Base-by-base conservation (phyloP, 768 basidiomycete species). In the Sarcomyxa edulis region DNA sequence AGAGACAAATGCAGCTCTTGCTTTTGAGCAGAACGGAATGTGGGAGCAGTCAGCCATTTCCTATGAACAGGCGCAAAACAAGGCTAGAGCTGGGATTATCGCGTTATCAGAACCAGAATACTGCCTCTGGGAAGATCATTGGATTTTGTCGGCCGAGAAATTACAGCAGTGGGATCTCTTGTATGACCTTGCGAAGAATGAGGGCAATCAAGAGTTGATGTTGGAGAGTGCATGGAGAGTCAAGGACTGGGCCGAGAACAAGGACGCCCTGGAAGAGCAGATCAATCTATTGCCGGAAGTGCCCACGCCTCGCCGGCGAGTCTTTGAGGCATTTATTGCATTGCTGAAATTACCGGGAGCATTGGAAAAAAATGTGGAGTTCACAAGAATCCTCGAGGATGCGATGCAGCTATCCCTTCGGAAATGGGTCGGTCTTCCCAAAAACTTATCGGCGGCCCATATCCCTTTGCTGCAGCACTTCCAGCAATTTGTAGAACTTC, bases 81-180 rank as follows among this genome's bases (percentile, higher is more conserved):
- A 83, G 58, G 84, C 92, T 6, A 74, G 92, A 32, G 69, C 76
- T 3, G 90, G 91, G 4, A 65, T 75, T 5, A 78, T 96, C 37
- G 81, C 93, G 1, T 98, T 94, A 65, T 84, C 87, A 9, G 96
- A 99, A 58, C 72, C 85, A 2, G 96, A 99, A 58, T 97, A 94
- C 58, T 92, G 88, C 51, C 68, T 99, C 14, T 99, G 96, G 96
- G 96, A 99, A 52, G 96, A 99, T 56, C 96, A 99, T 58, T 99
- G 96, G 95, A 87, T 99, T 43, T 65, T 94, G 6, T 76, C 93
- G 1, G 84, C 92, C 1, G 90, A 95, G 64, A 99, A 99, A 60
- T 68, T 99, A 12, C 96, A 98, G 55, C 88, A 96, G 45, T 99
- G 96, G 96, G 96, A 99, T 43, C 77, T 86, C 15, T 72, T 99